Conservation (phyloP, 805 yeast genomes). For the Yarrowia hollandica region DNA sequence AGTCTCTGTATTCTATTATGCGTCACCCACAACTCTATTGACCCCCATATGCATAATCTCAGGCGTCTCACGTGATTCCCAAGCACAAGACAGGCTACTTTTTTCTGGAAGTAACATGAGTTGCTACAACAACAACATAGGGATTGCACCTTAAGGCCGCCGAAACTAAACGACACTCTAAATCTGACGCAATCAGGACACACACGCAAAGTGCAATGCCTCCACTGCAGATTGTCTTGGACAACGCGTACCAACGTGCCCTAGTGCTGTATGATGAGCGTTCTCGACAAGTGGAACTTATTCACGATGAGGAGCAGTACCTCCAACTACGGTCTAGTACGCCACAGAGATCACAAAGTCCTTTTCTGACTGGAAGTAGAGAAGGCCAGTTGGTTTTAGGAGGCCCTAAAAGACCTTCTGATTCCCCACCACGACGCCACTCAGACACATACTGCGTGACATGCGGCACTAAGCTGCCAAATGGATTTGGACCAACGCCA, state of each 20-base stretch:
- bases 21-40: slow-evolving; percentile 11
- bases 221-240: slow-evolving; percentile 17
- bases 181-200: no score
- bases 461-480: slow-evolving; percentile 14
- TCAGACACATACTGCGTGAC: slow-evolving; percentile 1
- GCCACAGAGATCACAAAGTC: slow-evolving; percentile 10
- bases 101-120: not conserved
- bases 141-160: not conserved
- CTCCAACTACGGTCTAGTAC: slow-evolving; percentile 5
- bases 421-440: slow-evolving; percentile 13
- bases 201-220: slow-evolving; percentile 2
- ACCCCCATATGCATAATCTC: slow-evolving; percentile 27
- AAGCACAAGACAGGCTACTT: not conserved
- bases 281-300: not conserved
- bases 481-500: not conserved
- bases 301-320: slow-evolving; percentile 24
- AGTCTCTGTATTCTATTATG: not conserved
- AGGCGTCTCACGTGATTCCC: slow-evolving; percentile 2
- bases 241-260: slow-evolving; percentile 25
- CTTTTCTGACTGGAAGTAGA: not conserved
- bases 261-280: slow-evolving; percentile 15
- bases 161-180: no score
- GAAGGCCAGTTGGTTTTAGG: slow-evolving; percentile 8
- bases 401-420: not conserved
- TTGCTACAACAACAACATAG: not conserved